Conservation (phyloP, 2,329 filamentous ascomycete species). For the Decorospora gaudefroyi region DNA sequence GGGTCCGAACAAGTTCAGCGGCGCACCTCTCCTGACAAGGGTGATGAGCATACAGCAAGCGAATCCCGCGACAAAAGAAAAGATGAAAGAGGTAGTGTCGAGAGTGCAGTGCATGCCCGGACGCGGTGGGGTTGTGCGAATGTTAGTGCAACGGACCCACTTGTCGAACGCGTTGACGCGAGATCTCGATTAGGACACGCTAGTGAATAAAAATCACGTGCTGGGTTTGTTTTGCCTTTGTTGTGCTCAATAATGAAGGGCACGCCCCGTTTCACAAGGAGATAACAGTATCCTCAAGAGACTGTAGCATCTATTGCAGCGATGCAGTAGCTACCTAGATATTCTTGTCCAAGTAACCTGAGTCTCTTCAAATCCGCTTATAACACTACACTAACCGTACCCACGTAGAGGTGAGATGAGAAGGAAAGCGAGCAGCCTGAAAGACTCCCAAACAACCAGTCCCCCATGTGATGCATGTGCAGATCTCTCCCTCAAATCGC, state of each 20-base stretch:
- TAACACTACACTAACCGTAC: no score
- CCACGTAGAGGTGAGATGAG: no score
- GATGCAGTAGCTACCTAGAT: no score
- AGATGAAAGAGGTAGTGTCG: conserved; percentile 27
- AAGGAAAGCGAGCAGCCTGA: no score
- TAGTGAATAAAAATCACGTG: conserved; percentile 15
- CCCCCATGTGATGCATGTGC: no score
- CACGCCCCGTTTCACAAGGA: no score
- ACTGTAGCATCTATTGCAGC: no score
- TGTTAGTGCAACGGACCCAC: conserved; percentile 21
- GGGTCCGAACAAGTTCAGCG: conserved; percentile 38
- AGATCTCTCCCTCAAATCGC: no score
- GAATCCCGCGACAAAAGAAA: conserved; percentile 34
- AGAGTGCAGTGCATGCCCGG: conserved; percentile 28
- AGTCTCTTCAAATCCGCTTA: no score
- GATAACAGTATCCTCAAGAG: no score
- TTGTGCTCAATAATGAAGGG: neutral
- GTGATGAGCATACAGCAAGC: conserved; percentile 49
- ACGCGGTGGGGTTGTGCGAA: conserved; percentile 21
- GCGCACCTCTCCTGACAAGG: conserved; percentile 37
- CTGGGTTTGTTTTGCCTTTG: neutral
- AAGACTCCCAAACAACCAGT: no score
- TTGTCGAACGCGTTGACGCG: conserved; percentile 28
- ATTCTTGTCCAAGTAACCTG: no score
- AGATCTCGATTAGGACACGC: conserved; percentile 13